Evolutionary conservation across 2,329 filamentous ascomycete genomes (phyloP).

Genomic region (Zasmidium citrigriseum): DNA sequence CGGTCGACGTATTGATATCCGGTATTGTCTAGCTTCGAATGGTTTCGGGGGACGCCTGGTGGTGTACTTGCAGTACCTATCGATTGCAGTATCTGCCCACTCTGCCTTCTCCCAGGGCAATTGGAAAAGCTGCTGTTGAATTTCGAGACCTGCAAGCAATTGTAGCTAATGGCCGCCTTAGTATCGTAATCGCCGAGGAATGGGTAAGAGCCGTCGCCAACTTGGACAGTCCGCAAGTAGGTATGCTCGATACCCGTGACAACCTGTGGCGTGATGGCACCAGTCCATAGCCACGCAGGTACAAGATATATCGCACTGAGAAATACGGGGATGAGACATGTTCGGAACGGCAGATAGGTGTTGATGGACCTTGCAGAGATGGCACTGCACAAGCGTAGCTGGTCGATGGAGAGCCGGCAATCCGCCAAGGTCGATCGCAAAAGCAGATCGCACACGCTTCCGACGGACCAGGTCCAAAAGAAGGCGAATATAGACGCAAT

Average conservation of each 20-base stretch:
- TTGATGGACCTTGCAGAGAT: background rate
- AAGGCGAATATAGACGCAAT: background rate
- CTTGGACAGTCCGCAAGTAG: background rate
- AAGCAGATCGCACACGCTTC: background rate
- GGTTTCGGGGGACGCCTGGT: background rate
- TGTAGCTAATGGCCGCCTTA: background rate
- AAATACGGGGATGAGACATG: background rate
- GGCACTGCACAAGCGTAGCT: slow-evolving; percentile 1
- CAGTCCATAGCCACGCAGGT: slow-evolving; percentile 5
- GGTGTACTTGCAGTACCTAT: background rate
- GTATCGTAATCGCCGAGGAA: background rate
- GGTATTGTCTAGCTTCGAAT: slow-evolving; percentile 1
- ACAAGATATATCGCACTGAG: background rate
- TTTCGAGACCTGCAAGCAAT: background rate
- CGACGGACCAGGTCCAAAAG: background rate
- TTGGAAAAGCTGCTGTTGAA: background rate
- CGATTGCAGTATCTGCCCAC: slow-evolving; percentile 1
- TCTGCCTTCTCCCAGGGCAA: background rate
- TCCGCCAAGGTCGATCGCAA: background rate
- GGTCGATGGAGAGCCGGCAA: background rate
- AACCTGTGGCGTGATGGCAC: slow-evolving; percentile 1
- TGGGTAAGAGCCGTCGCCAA: background rate
- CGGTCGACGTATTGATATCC: slow-evolving; percentile 1
- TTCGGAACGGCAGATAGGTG: background rate
- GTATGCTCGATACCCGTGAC: background rate